phyloP scores from a whole-genome alignment of 176 grass and related monocot genomes.

The Cenchrus purpureus region DNA sequence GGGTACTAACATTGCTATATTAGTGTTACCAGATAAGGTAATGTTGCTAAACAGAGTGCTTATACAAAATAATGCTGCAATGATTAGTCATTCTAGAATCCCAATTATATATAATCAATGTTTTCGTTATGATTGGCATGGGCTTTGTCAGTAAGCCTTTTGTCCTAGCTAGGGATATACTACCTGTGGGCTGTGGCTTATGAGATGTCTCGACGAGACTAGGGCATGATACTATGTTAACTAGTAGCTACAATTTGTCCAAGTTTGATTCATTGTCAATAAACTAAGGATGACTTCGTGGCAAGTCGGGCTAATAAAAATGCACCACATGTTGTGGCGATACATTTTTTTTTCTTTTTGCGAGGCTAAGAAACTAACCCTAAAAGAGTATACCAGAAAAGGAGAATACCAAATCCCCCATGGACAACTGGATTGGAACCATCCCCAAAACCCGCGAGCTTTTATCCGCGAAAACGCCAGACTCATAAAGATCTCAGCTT shows the following conservation, averaged over 20 bases:
- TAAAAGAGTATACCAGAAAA: neutral
- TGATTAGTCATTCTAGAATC: slow-evolving; percentile 7
- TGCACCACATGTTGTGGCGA: neutral
- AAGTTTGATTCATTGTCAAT: neutral
- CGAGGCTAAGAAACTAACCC: neutral
- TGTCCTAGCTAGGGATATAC: neutral
- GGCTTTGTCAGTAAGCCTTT: neutral
- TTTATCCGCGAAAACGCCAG: neutral
- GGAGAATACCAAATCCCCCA: neutral
- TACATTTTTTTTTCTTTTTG: no score
- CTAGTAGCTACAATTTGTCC: neutral
- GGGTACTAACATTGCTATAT: neutral
- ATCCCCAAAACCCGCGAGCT: neutral
- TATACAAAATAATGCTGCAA: neutral
- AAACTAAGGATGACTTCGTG: slow-evolving; percentile 1
- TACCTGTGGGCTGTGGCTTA: neutral
- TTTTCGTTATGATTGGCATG: neutral
- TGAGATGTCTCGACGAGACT: neutral
- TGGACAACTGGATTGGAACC: neutral
- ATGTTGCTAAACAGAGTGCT: neutral
- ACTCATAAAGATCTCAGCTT: slow-evolving; percentile 13
- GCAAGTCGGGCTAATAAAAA: neutral
- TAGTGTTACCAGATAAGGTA: neutral
- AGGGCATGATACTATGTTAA: neutral
- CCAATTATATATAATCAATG: neutral